Evolutionary conservation across 2,329 filamentous ascomycete genomes (phyloP).

Genomic region (Colletotrichum liriopes): DNA sequence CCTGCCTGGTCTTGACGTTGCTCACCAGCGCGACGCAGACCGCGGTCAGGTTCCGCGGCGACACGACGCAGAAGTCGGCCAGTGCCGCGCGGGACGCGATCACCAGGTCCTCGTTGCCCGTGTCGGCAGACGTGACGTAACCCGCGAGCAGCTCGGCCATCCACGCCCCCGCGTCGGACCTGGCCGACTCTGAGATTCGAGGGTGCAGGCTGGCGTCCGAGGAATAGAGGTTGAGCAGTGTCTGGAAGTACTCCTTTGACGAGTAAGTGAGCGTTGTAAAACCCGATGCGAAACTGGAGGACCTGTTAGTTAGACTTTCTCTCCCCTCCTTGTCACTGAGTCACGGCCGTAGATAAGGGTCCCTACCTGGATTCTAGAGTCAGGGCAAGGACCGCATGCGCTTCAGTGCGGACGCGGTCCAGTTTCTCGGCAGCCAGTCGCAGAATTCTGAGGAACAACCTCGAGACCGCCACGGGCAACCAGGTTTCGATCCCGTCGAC

Average conservation of each 20-base stretch:
- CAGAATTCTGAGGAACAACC: conserved; percentile 67
- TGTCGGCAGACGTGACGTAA: conserved; percentile 80
- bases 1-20: conserved; percentile 68
- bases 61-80: conserved; percentile 65
- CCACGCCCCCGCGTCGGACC: conserved; percentile 55
- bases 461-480: conserved; percentile 51
- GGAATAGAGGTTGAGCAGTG: conserved; percentile 65
- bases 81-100: conserved; percentile 79
- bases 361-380: conserved; percentile 63
- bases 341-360: conserved; percentile 17
- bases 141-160: conserved; percentile 74
- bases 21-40: conserved; percentile 67
- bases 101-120: conserved; percentile 83
- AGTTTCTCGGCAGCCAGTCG: conserved; percentile 90
- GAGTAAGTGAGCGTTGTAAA: conserved; percentile 67
- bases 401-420: conserved; percentile 84
- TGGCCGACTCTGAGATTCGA: conserved; percentile 55
- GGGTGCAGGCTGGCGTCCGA: conserved; percentile 53
- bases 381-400: conserved; percentile 68
- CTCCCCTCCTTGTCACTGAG: neutral
- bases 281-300: conserved; percentile 51
- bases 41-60: conserved; percentile 56
- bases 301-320: conserved; percentile 40
- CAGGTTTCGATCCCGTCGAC: conserved; percentile 40
- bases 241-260: conserved; percentile 72